Percentiles rank a stretch among this genome's conserved stretches.
Conservation (phyloP, 768 basidiomycete genomes). For the Leccinum subtestaceum region DNA sequence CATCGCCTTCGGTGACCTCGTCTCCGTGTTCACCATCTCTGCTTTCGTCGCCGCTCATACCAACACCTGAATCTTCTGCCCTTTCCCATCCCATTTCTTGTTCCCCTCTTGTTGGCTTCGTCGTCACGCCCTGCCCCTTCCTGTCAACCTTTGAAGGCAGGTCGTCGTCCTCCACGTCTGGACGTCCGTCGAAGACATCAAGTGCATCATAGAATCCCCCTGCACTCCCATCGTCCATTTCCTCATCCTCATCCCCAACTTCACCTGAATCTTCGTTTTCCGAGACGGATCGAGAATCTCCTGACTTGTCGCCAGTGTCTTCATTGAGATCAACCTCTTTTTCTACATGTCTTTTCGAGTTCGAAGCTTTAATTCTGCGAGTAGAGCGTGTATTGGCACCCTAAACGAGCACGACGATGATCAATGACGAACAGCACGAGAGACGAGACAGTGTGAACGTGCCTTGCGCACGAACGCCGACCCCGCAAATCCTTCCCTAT, state of each 20-base stretch:
- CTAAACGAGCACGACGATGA: constrained; percentile 6
- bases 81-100: constrained; percentile 28
- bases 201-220: constrained; percentile 62
- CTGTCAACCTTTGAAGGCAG: constrained; percentile 10
- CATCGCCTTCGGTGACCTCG: constrained; percentile 20
- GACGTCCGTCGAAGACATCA: constrained; percentile 65
- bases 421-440: background rate
- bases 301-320: constrained; percentile 37
- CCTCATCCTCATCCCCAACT: constrained; percentile 33
- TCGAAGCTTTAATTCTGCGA: constrained; percentile 22
- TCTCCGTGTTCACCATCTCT: constrained; percentile 27
- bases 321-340: constrained; percentile 69
- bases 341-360: constrained; percentile 31
- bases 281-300: constrained; percentile 16
- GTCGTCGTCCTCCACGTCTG: constrained; percentile 31
- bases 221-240: constrained; percentile 46
- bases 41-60: constrained; percentile 37
- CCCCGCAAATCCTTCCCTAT: constrained; percentile 74
- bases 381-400: constrained; percentile 10
- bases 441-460: background rate
- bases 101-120: constrained; percentile 52
- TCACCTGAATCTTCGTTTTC: constrained; percentile 32
- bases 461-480: constrained; percentile 40
- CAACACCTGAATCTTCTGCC: constrained; percentile 23
- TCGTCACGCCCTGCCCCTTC: constrained; percentile 32